Conservation (phyloP, 352 stramenopile species). For the Phytophthora boehmeriae region DNA sequence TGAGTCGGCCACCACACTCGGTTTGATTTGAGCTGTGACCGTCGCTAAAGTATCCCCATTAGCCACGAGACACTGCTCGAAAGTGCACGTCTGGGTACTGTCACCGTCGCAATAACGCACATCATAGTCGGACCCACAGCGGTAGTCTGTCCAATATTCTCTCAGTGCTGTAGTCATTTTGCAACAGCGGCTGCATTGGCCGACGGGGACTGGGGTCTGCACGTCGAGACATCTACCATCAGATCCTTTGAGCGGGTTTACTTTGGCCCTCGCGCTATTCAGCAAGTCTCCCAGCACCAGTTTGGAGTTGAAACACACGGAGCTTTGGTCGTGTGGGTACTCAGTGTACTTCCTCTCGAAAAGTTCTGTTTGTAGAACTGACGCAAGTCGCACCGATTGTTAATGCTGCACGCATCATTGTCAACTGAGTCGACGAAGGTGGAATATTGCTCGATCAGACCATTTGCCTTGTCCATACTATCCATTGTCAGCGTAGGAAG, state of each 20-base stretch:
- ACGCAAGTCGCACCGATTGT: constrained; percentile 51
- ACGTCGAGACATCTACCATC: constrained; percentile 21
- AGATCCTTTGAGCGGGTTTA: constrained; percentile 45
- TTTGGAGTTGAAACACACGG: constrained; percentile 21
- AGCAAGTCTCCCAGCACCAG: constrained; percentile 29
- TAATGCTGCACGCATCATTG: constrained; percentile 56
- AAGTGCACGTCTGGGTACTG: constrained; percentile 33
- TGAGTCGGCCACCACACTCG: constrained; percentile 32
- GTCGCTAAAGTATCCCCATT: constrained; percentile 51
- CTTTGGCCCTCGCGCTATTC: constrained; percentile 18
- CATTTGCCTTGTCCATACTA: constrained; percentile 35
- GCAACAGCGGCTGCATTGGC: constrained; percentile 52
- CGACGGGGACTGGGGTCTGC: constrained; percentile 29
- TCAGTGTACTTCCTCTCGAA: constrained; percentile 33
- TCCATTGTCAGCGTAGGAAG: constrained; percentile 30
- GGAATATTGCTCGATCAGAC: constrained; percentile 41
- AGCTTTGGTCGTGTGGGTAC: constrained; percentile 36
- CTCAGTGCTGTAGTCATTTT: constrained; percentile 47
- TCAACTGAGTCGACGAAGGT: constrained; percentile 38
- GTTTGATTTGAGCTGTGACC: constrained; percentile 37
- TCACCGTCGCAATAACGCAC: constrained; percentile 43
- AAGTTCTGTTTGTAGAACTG: constrained; percentile 47
- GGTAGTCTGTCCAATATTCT: constrained; percentile 69
- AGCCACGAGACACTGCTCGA: constrained; percentile 63
- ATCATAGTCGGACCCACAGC: constrained; percentile 56